Percentiles rank a stretch among this genome's conserved stretches.
phyloP scores from a whole-genome alignment of 164 flowering plant species.

The Vitis amurensis region DNA sequence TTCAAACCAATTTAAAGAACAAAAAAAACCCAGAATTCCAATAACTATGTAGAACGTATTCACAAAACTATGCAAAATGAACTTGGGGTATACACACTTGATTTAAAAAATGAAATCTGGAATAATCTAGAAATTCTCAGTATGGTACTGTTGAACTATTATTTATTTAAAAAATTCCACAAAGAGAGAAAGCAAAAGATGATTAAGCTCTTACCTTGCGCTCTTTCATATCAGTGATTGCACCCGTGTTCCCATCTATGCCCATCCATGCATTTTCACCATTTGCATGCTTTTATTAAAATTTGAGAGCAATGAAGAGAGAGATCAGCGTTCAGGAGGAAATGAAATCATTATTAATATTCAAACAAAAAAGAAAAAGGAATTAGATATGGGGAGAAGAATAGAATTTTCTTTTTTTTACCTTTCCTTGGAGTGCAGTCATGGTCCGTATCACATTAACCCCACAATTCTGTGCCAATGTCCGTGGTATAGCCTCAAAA shows the following conservation, averaged over 20 bases:
- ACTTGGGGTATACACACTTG: too few species aligned
- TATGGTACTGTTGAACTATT: too few species aligned
- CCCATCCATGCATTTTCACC: constrained; percentile 97
- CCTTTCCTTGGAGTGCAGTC: constrained; percentile 98
- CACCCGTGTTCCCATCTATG: constrained; percentile 93
- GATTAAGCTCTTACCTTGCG: constrained; percentile 44
- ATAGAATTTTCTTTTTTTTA: neutral
- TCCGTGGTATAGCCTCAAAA: constrained; percentile 97
- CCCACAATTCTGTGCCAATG: constrained; percentile 94
- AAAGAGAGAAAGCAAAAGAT: too few species aligned
- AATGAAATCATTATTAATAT: neutral
- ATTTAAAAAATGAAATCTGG: too few species aligned
- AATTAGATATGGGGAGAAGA: neutral
- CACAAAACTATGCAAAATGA: too few species aligned
- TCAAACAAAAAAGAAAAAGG: neutral
- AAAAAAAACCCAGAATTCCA: too few species aligned
- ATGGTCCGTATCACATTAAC: constrained; percentile 92
- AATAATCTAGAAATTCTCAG: too few species aligned
- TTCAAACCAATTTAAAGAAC: too few species aligned
- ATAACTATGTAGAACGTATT: too few species aligned
- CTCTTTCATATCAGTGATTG: constrained; percentile 83
- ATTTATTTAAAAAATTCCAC: too few species aligned
- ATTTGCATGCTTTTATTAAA: constrained; percentile 74
- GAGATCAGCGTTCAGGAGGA: neutral
- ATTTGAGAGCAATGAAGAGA: neutral